Percentiles rank a stretch among this genome's conserved stretches.
Conservation (phyloP, 139 green algal genomes). For the Coelastrella sp. region DNA sequence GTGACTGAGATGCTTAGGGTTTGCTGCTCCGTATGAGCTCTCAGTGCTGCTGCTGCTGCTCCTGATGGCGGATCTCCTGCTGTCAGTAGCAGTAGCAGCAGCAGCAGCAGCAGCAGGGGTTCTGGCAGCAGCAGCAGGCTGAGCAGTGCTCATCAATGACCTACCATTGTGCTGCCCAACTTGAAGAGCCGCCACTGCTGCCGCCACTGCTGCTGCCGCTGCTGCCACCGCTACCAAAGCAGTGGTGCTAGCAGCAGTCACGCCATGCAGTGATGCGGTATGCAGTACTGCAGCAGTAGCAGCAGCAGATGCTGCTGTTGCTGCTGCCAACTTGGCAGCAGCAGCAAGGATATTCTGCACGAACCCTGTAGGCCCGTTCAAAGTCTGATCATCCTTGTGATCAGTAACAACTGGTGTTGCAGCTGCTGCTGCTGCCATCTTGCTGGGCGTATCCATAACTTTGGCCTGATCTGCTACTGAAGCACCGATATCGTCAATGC, state of each 20-base stretch:
- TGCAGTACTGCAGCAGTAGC: background rate
- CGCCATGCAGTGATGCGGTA: background rate
- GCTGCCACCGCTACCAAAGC: background rate
- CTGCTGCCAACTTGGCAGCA: background rate
- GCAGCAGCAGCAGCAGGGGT: background rate
- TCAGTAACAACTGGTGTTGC: background rate
- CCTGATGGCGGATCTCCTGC: background rate
- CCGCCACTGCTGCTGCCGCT: background rate
- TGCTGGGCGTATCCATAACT: background rate
- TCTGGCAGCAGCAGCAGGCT: background rate
- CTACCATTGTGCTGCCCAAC: background rate
- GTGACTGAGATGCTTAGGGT: background rate
- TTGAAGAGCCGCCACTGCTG: background rate
- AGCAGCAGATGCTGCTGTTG: background rate
- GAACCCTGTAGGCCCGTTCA: no score
- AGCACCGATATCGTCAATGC: background rate
- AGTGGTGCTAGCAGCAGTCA: background rate
- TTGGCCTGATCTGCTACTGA: background rate
- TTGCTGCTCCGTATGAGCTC: background rate
- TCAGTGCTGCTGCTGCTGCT: background rate
- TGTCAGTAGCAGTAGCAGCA: background rate
- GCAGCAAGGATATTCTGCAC: background rate
- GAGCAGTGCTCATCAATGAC: background rate
- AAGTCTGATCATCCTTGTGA: no score
- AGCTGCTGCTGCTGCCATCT: conserved; percentile 12